Conservation (phyloP, 2,329 filamentous ascomycete species). For the Fusarium albidum region DNA sequence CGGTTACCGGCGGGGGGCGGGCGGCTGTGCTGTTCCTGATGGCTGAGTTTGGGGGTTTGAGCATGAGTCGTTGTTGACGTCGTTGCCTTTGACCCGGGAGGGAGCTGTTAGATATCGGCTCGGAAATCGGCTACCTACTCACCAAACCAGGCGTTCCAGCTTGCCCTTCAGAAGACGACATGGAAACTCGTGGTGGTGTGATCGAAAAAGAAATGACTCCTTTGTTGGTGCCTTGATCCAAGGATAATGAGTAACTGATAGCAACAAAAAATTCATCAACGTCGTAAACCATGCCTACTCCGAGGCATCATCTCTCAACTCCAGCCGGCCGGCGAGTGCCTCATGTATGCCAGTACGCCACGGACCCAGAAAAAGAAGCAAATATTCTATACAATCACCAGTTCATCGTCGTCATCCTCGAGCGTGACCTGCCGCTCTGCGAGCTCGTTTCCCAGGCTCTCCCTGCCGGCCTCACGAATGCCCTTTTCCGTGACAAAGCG, state of each 20-base stretch:
- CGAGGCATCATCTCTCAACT: conserved; percentile 28
- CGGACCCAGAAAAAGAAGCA: conserved; percentile 20
- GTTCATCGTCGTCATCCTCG: conserved; percentile 60
- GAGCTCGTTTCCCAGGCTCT: conserved; percentile 70
- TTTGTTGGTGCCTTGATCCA: conserved; percentile 19
- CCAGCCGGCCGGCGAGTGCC: conserved; percentile 21
- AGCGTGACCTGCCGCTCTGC: conserved; percentile 45
- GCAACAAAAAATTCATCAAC: conserved; percentile 29
- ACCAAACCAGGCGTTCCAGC: not conserved
- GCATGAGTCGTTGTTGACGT: conserved; percentile 6
- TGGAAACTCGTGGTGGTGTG: not conserved
- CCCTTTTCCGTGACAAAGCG: conserved; percentile 82
- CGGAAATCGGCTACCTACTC: not conserved
- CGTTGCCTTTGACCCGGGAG: conserved; percentile 2
- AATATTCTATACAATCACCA: conserved; percentile 54
- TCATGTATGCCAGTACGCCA: conserved; percentile 32
- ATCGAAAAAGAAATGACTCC: not conserved
- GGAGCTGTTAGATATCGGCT: not conserved
- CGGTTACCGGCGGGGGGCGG: too few species aligned
- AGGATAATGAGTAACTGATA: conserved; percentile 31
- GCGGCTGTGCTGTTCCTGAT: too few species aligned
- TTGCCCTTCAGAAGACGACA: not conserved
- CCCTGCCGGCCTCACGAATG: conserved; percentile 78
- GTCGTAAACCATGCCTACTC: conserved; percentile 35
- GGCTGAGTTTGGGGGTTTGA: too few species aligned